These are phyloP conservation scores for Amphicarpaea edgeworthii DNA, from an alignment of 306 rosid species.

Conservation along the genomic window DNA sequence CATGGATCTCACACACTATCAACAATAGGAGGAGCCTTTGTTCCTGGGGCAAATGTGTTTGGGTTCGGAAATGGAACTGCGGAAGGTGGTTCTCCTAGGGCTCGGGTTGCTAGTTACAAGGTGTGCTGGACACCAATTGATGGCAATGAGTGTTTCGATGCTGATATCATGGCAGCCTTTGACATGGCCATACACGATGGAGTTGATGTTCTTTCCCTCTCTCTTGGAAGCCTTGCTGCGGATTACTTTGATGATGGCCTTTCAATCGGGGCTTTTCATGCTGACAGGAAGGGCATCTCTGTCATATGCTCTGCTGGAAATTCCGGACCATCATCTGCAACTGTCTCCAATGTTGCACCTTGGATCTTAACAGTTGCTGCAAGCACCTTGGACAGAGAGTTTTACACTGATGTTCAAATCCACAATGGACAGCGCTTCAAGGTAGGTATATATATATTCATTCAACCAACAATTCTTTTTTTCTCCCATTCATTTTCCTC, in stretches of 20 bases:
- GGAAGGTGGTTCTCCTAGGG: slow-evolving; percentile 79
- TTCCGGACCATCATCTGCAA: slow-evolving; percentile 55
- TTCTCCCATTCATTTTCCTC: background rate
- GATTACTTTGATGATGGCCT: slow-evolving; percentile 50
- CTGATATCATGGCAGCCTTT: slow-evolving; percentile 66
- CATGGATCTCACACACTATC: slow-evolving; percentile 90
- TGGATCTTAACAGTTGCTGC: slow-evolving; percentile 85
- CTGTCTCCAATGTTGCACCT: slow-evolving; percentile 66
- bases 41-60: slow-evolving; percentile 55
- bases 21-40: slow-evolving; percentile 72
- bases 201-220: slow-evolving; percentile 70
- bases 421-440: slow-evolving; percentile 52
- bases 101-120: slow-evolving; percentile 73
- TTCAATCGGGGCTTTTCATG: slow-evolving; percentile 73
- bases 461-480: too few relatives aligned
- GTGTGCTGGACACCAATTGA: slow-evolving; percentile 69
- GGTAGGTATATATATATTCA: too few relatives aligned
- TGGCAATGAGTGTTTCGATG: slow-evolving; percentile 54
- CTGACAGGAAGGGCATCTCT: slow-evolving; percentile 58
- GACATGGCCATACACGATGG: slow-evolving; percentile 81
- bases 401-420: slow-evolving; percentile 57
- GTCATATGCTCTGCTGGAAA: slow-evolving; percentile 73
- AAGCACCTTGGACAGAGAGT: slow-evolving; percentile 71
- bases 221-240: slow-evolving; percentile 50
- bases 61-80: slow-evolving; percentile 78